Conservation (phyloP, 805 yeast species). For the Metschnikowia colocasiae region DNA sequence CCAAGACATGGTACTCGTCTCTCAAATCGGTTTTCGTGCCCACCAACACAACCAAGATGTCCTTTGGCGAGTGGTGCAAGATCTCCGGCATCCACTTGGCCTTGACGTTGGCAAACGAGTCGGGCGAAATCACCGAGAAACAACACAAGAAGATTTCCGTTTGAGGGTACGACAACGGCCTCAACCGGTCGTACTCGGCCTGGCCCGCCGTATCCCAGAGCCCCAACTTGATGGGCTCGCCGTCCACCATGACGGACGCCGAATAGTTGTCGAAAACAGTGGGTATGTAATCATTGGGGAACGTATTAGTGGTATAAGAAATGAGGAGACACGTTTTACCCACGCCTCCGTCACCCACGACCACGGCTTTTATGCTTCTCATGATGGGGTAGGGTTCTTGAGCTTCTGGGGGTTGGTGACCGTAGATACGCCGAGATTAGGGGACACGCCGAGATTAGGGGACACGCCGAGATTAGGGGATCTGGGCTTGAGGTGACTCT, state of each 20-base stretch:
- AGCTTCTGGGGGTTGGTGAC: too few species aligned
- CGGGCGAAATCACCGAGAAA: constrained; percentile 78
- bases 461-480: not conserved
- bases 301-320: constrained; percentile 86
- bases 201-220: constrained; percentile 98
- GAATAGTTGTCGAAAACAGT: constrained; percentile 92
- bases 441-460: too few species aligned
- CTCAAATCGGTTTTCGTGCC: constrained; percentile 90
- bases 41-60: constrained; percentile 63
- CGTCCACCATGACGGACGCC: constrained; percentile 78
- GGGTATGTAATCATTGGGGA: constrained; percentile 91
- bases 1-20: constrained; percentile 73
- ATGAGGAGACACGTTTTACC: constrained; percentile 89
- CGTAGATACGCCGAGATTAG: too few species aligned
- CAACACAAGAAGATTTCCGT: constrained; percentile 86
- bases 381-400: too few species aligned
- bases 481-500: not conserved
- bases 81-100: constrained; percentile 81
- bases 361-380: constrained; percentile 90
- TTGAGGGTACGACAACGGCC: constrained; percentile 90
- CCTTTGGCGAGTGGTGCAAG: constrained; percentile 74
- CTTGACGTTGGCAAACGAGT: constrained; percentile 74
- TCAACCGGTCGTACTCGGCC: constrained; percentile 81
- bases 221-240: constrained; percentile 78
- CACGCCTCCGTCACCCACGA: constrained; percentile 94